Evolutionary conservation across 306 rosid genomes (phyloP), one percentile per base, ranked within the genome.

Genomic region (Albizia julibrissin): DNA sequence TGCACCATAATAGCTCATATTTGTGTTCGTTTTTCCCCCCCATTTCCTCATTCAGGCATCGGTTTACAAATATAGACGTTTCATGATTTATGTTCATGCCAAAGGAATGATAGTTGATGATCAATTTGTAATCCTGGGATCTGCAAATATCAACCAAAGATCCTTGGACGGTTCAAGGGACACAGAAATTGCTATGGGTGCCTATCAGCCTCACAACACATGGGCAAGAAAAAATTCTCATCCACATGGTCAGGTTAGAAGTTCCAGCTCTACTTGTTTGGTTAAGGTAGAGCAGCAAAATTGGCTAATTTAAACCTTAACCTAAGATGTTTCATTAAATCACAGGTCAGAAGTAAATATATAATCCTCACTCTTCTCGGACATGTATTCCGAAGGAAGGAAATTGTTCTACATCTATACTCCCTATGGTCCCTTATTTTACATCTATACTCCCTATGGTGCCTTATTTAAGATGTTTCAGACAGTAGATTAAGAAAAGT

Each of bases 81-180:
- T 90, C 73, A 92, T 92, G 92, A 87, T 92, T 40, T 92, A 92
- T 76, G 94, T 92, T 62, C 97, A 92, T 58, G 89, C 97, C 10
- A 92, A 92, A 86, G 97, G 94, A 74, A 92, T 92, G 91, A 73
- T 92, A 74, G 90, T 90, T 64, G 97, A 92, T 72, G 94, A 92
- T 26, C 90, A 87, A 62, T 92, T 79, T 39, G 89, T 92, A 21
- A 84, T 92, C 29, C 77, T 90, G 88, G 94, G 97, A 80, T 92
- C 97, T 67, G 94, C 97, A 83, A 92, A 90, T 74, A 92, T 92
- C 64, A 92, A 92, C 74, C 97, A 92, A 73, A 89, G 97, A 84
- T 92, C 97, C 75, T 46, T 92, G 85, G 97, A 92, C 79, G 97
- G 97, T 69, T 92, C 94, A 65, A 89, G 97, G 56, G 97, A 92